phyloP scores from a whole-genome alignment of 2,329 filamentous ascomycete genomes.

The Cytospora schulzeri region DNA sequence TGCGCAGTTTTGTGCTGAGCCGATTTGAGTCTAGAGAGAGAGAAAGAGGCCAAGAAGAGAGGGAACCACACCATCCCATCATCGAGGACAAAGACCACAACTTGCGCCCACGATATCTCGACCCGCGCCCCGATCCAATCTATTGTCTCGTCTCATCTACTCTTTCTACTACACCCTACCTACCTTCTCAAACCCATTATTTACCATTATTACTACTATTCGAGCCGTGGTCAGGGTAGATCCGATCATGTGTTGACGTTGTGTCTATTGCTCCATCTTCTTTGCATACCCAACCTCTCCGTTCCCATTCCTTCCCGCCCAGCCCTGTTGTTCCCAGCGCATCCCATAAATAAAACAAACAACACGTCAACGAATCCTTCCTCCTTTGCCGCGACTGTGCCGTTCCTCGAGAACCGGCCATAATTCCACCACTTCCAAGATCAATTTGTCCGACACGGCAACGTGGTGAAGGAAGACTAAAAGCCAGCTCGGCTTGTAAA shows the following conservation, averaged over 20 bases:
- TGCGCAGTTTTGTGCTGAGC: conserved; percentile 14
- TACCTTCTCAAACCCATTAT: conserved; percentile 11
- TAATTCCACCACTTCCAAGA: conserved; percentile 11
- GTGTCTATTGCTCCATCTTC: conserved; percentile 22
- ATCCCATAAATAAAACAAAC: conserved; percentile 22
- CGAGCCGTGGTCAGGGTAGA: conserved; percentile 24
- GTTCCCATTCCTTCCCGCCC: conserved; percentile 20
- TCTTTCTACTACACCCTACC: conserved; percentile 7
- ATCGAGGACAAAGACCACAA: conserved; percentile 12
- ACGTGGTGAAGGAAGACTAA: conserved; percentile 12
- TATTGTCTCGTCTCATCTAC: conserved; percentile 26
- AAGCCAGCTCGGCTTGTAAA: conserved; percentile 13
- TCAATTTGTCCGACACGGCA: conserved; percentile 27
- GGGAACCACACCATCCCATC: conserved; percentile 7
- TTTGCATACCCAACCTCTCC: conserved; percentile 18
- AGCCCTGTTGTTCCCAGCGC: conserved; percentile 22
- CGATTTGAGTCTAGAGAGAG: conserved; percentile 18
- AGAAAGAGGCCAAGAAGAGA: conserved; percentile 16
- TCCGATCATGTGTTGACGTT: conserved; percentile 29
- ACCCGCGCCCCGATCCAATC: conserved; percentile 26
- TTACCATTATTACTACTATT: conserved; percentile 21
- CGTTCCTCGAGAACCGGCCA: conserved; percentile 3
- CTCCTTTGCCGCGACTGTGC: conserved; percentile 17
- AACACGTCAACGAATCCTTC: conserved; percentile 22
- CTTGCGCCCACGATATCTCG: conserved; percentile 19